phyloP scores from a whole-genome alignment of 352 stramenopile species.

The Thalassiosira mediterranea region DNA sequence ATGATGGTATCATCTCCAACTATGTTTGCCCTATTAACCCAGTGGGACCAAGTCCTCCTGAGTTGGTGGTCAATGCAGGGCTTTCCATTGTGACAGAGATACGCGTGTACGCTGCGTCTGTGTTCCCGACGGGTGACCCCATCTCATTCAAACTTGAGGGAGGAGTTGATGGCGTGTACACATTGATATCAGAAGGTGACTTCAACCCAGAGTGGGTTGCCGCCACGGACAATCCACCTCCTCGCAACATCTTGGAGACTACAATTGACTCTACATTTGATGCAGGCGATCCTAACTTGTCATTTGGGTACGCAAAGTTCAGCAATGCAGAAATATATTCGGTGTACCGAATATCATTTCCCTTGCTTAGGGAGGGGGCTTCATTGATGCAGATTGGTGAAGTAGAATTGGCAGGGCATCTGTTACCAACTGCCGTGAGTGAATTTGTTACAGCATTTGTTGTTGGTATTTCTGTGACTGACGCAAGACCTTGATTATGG shows the following conservation, averaged over 20 bases:
- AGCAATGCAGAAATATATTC: not conserved
- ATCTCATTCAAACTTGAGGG: not conserved
- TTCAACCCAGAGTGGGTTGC: not conserved
- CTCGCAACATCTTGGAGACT: not conserved
- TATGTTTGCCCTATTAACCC: not conserved
- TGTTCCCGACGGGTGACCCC: not conserved
- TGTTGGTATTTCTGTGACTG: no score
- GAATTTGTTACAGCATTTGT: no score
- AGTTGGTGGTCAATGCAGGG: not conserved
- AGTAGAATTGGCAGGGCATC: no score
- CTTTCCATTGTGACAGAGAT: not conserved
- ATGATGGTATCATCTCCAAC: conserved; percentile 2
- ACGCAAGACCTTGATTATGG: no score
- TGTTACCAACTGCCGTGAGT: no score
- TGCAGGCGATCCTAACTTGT: not conserved
- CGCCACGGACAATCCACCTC: not conserved
- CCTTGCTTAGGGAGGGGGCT: not conserved
- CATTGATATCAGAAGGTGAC: not conserved
- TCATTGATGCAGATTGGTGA: no score
- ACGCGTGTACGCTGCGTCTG: not conserved
- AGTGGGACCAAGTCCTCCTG: not conserved
- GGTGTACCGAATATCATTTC: not conserved
- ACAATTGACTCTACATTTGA: not conserved
- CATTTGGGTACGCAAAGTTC: not conserved
- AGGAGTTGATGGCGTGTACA: not conserved